Evolutionary conservation across 768 basidiomycete genomes (phyloP), one percentile per base, ranked within the genome.

Genomic region (Hemileccinum rubropunctum): DNA sequence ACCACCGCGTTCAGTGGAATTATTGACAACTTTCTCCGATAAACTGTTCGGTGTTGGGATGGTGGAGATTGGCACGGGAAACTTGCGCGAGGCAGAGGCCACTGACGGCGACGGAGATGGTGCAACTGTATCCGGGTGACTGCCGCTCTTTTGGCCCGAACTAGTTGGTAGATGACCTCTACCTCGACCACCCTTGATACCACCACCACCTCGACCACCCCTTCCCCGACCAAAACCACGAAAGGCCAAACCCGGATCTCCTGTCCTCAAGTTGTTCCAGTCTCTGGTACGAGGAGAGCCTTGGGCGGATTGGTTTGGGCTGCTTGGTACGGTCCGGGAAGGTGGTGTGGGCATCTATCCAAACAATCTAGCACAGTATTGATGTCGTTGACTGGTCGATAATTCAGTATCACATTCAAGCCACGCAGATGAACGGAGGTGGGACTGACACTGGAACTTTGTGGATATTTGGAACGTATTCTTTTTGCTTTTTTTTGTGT

Each of bases 191-290:
- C 62, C 58, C 48, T 51, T 63, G 28, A 42, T 41, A 48, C 60
- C 26, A 36, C 60, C 26, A 36, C 52, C 51, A 30, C 73, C 70
- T 47, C 74, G 69, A 21, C 73, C 62, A 45, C 71, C 66, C 53
- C 73, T 66, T 47, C 62, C 60, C 38, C 66, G 72, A 55, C 68
- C 65, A 27, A 73, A 61, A 39, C 77, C 76, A 57, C 68, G 74
- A 55, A 78, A 79, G 30, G 78, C 71, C 30, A 76, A 70, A 7
- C 74, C 77, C 43, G 74, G 69, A 40, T 81, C 81, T 42, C 69
- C 71, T n/a, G 67, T 58, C 42, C 70, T 64, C 37, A 48, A 23
- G 44, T 8, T 71, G 37, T 60, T 65, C 80, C 81, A 80, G 52
- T 76, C 73, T 47, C 71, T 65, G 30, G 60, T 56, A 39, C 70